Evolutionary conservation across 768 basidiomycete genomes (phyloP), one percentile per base, ranked within the genome.

Genomic region (Hericium rajendrae): DNA sequence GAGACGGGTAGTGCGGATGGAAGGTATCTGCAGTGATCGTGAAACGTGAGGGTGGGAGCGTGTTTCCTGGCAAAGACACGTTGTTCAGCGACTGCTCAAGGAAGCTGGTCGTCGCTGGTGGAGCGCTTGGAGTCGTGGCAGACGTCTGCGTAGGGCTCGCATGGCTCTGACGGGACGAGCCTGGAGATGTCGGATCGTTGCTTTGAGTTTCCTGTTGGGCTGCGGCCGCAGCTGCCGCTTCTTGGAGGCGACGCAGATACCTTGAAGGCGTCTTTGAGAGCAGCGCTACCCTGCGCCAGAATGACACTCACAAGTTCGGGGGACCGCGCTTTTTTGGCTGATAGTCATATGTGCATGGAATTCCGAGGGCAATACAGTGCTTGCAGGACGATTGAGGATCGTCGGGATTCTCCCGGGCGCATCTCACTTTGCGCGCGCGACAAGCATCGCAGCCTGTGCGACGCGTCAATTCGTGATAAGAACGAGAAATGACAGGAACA

Each of bases 301-400:
- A 46, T 48, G 43, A 38, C 37, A 51, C 84, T 71, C 71, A 94
- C 88, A 93, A 76, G 70, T 94, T 94, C 2, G 92, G 93, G 3
- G 93, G 93, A 0, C 93, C 93, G 56, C 93, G 77, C 71, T 94
- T 94, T 77, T 93, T 93, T 18, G 93, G 93, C 68, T 90, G 88
- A 68, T 94, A 94, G 67, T 91, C 88, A 64, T 94, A 95, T 1
- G 88, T 92, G 69, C 93, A 94, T 5, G 84, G 80, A 51, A 93
- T 87, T 18, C 83, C 86, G 52, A 94, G 81, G 0, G 86, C 79
- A 63, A 86, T 76, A 68, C 91, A 94, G 67, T 93, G 91, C 68
- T 89, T 92, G 86, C 91, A 93, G 8, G 86, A 77, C 61, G 83
- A 83, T 69, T 85, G 86, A 10, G 80, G 74, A 66, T 88, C 87